phyloP scores from a whole-genome alignment of 1,284 basidiomycete species.

The Irpex lacteus region DNA sequence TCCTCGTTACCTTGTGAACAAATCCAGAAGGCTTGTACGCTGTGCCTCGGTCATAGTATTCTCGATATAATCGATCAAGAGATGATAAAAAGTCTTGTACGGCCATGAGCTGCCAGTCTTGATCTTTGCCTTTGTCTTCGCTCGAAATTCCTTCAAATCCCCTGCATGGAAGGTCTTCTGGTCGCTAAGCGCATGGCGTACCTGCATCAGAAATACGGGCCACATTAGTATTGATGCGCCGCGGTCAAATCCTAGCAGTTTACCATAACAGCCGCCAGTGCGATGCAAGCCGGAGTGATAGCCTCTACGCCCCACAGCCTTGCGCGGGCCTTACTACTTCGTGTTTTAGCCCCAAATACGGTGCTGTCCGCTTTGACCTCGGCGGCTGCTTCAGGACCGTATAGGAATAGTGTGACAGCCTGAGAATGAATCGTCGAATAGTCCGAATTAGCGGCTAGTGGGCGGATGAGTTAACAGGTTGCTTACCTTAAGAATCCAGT shows the following conservation, averaged over 20 bases:
- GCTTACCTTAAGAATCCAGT: no score
- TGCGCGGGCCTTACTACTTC: background rate
- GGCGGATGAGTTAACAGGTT: no score
- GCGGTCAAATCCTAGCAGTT: background rate
- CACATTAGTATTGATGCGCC: background rate
- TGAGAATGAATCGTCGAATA: background rate
- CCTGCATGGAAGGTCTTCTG: background rate
- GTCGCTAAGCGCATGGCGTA: background rate
- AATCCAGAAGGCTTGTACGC: background rate
- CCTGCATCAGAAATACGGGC: background rate
- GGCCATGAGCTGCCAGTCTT: background rate
- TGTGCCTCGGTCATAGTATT: background rate
- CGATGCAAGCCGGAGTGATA: background rate
- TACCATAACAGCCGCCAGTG: background rate
- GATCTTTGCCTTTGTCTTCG: no score
- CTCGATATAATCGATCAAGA: background rate
- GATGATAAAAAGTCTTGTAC: background rate
- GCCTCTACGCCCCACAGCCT: background rate
- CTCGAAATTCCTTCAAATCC: background rate
- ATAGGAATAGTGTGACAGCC: background rate
- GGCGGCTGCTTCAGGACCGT: background rate
- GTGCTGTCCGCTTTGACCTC: background rate
- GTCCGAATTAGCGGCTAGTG: no score
- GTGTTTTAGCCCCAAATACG: background rate
- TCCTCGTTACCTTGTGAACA: background rate